Evolutionary conservation across 2,329 filamentous ascomycete species (phyloP).

Genomic region (Colletotrichum lentis): DNA sequence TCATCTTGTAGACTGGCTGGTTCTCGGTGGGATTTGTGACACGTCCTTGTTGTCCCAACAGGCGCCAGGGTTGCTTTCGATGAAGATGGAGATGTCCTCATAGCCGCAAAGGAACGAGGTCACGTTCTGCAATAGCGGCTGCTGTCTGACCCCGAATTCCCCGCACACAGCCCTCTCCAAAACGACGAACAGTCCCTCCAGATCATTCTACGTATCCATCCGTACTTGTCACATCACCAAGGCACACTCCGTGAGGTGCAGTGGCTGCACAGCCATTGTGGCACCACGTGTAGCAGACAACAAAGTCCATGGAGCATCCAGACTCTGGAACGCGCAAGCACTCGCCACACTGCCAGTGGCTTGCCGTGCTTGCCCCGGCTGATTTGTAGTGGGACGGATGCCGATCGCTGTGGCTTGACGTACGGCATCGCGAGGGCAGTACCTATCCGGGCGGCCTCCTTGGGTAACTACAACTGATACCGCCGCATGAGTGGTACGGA

Average conservation of each 20-base stretch:
- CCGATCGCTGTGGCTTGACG: constrained; percentile 36
- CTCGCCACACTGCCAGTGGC: constrained; percentile 35
- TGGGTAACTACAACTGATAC: constrained; percentile 10
- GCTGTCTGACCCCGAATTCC: constrained; percentile 25
- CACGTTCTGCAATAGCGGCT: not conserved
- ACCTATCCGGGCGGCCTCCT: constrained; percentile 25
- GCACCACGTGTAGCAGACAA: not conserved
- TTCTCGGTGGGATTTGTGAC: not conserved
- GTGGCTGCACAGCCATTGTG: not conserved
- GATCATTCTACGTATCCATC: no score
- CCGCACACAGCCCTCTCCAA: constrained; percentile 21
- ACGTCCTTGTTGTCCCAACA: constrained; percentile 1
- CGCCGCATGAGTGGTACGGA: not conserved
- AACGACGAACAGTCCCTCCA: no score
- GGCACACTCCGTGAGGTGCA: not conserved
- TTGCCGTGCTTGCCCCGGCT: not conserved
- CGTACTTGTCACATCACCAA: not conserved
- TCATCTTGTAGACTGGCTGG: not conserved
- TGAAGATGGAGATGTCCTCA: not conserved
- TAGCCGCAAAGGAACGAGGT: not conserved
- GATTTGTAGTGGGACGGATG: not conserved
- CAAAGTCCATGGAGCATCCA: constrained; percentile 16
- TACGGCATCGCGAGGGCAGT: not conserved
- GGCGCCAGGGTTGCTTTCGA: constrained; percentile 1
- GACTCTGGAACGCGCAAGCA: constrained; percentile 34